These are phyloP conservation scores for Penicillium sclerotigenum DNA, from an alignment of 2,329 filamentous ascomycete genomes.

Conservation along the genomic window DNA sequence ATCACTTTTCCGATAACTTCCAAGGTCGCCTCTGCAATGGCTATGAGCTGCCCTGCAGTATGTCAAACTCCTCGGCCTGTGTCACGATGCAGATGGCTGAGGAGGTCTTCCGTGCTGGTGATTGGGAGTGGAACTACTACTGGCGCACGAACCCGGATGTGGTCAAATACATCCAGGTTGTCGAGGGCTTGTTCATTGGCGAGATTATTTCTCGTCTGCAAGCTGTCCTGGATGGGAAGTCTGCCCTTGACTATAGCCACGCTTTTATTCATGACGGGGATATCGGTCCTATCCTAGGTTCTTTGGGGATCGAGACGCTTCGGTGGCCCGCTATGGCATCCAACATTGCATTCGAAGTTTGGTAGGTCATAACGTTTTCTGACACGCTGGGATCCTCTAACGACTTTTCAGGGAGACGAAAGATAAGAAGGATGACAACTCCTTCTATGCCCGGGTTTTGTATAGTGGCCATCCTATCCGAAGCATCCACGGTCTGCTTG, in stretches of 20 bases:
- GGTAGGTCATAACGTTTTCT: conserved; percentile 21
- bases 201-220: conserved; percentile 35
- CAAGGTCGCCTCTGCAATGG: conserved; percentile 42
- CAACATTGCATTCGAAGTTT: conserved; percentile 41
- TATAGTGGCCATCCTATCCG: conserved; percentile 32
- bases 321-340: conserved; percentile 43
- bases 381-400: not conserved
- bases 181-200: conserved; percentile 39
- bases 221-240: conserved; percentile 24
- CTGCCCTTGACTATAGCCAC: conserved; percentile 33
- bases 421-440: not conserved
- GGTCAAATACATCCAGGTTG: conserved; percentile 37
- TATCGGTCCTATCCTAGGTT: conserved; percentile 35
- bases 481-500: conserved; percentile 30
- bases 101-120: conserved; percentile 41
- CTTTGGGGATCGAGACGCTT: conserved; percentile 35
- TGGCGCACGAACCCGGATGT: conserved; percentile 37
- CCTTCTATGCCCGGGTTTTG: conserved; percentile 28
- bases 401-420: conserved; percentile 10
- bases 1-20: conserved; percentile 43
- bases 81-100: conserved; percentile 34
- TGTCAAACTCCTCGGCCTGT: conserved; percentile 28
- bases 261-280: conserved; percentile 41
- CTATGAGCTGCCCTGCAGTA: conserved; percentile 35
- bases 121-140: conserved; percentile 45